These are phyloP conservation scores for Chaetomium cochliodes DNA, from an alignment of 495 filamentous ascomycete species.

Conservation along the genomic window DNA sequence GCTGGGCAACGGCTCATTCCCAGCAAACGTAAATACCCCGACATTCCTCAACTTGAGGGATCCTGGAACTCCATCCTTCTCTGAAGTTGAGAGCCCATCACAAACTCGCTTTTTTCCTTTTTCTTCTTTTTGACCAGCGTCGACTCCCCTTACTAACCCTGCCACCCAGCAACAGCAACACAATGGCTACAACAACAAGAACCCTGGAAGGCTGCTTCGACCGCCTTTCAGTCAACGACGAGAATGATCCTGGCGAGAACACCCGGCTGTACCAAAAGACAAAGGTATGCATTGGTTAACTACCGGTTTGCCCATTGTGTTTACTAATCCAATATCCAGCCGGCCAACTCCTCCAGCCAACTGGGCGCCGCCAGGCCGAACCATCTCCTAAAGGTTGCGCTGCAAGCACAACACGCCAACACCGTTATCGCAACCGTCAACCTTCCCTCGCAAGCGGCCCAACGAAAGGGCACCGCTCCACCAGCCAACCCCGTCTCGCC, in stretches of 20 bases:
- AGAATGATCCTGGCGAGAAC: slow-evolving; percentile 60
- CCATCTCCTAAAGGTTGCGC: slow-evolving; percentile 75
- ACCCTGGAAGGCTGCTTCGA: slow-evolving; percentile 76
- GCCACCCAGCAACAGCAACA: slow-evolving; percentile 10
- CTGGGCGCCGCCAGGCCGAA: slow-evolving; percentile 64
- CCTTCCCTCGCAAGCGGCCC: slow-evolving; percentile 64
- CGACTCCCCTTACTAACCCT: slow-evolving; percentile 3
- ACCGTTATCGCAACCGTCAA: slow-evolving; percentile 59
- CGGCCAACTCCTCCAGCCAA: slow-evolving; percentile 54
- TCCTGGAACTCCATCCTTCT: slow-evolving; percentile 16
- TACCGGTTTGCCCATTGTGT: slow-evolving; percentile 1
- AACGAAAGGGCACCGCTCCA: slow-evolving; percentile 40
- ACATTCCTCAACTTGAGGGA: slow-evolving; percentile 11
- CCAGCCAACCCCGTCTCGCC: slow-evolving; percentile 26
- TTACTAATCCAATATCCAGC: slow-evolving; percentile 44
- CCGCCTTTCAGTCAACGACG: slow-evolving; percentile 77
- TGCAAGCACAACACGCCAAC: slow-evolving; percentile 64
- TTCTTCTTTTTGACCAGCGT: neutral
- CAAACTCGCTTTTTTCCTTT: neutral
- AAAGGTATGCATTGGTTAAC: slow-evolving; percentile 55
- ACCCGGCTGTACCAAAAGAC: slow-evolving; percentile 58
- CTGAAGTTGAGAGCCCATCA: slow-evolving; percentile 8
- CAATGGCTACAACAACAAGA: slow-evolving; percentile 47
- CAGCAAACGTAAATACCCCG: slow-evolving; percentile 8
- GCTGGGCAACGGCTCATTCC: slow-evolving; percentile 29